A percentile compares a stretch with the other conserved stretches of the same genome.
These are phyloP conservation scores for Crataegus laevigata DNA, from an alignment of 306 rosid species.

Conservation along the genomic window DNA sequence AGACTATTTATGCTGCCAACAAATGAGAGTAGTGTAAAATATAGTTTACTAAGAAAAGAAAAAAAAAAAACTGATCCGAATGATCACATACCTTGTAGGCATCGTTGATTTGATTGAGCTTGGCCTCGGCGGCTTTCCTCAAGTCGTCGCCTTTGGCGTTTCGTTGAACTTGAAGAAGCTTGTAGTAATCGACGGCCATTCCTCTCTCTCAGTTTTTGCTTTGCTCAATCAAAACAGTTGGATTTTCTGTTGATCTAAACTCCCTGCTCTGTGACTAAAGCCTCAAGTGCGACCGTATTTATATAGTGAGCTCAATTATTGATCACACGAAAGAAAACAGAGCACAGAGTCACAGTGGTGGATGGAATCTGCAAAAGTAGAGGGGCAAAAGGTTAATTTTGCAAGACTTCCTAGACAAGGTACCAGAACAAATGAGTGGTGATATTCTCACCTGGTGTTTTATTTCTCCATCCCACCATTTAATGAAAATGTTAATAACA, in stretches of 20 bases:
- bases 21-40: too few relatives aligned
- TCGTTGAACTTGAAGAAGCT: not conserved
- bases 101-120: not conserved
- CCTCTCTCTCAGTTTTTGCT: not conserved
- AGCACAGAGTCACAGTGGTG: not conserved
- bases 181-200: not conserved
- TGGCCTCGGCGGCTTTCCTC: not conserved
- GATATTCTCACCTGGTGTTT: too few relatives aligned
- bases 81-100: not conserved
- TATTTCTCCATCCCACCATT: too few relatives aligned
- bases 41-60: too few relatives aligned
- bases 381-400: not conserved
- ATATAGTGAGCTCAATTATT: not conserved
- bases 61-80: too few relatives aligned
- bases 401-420: not conserved
- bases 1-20: too few relatives aligned
- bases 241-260: not conserved
- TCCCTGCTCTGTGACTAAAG: not conserved
- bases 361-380: not conserved
- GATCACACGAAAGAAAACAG: not conserved
- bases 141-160: not conserved
- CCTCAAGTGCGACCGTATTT: not conserved
- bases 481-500: too few relatives aligned
- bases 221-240: not conserved
- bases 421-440: too few relatives aligned